Percentiles rank a stretch among this genome's conserved stretches.
Conservation (phyloP, 768 basidiomycete species). For the Lactarius evosmus region DNA sequence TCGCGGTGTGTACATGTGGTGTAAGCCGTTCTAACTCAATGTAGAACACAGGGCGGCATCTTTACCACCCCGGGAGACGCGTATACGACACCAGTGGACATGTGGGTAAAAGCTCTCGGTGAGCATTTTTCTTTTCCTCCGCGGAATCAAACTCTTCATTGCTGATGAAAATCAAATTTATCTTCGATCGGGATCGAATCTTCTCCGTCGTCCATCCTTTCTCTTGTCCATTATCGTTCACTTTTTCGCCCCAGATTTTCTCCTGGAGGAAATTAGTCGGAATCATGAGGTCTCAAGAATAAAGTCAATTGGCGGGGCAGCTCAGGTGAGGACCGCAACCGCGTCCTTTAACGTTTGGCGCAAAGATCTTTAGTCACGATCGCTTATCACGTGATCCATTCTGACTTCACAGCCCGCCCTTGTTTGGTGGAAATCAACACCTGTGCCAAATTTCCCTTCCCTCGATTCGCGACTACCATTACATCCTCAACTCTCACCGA, state of each 20-base stretch:
- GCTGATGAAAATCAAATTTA: constrained; percentile 61
- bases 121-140: constrained; percentile 37
- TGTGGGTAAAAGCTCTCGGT: constrained; percentile 90
- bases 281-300: constrained; percentile 69
- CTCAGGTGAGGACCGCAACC: constrained; percentile 47
- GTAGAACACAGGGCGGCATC: constrained; percentile 80
- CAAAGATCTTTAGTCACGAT: constrained; percentile 13
- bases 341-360: neutral
- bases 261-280: constrained; percentile 70
- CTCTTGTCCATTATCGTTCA: neutral
- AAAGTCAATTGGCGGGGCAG: constrained; percentile 72
- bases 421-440: constrained; percentile 85
- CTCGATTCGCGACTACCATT: constrained; percentile 70
- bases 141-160: constrained; percentile 23
- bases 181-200: constrained; percentile 27
- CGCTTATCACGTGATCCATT: constrained; percentile 13
- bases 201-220: neutral
- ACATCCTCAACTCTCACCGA: constrained; percentile 63
- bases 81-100: constrained; percentile 83
- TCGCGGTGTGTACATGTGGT: neutral
- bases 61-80: constrained; percentile 85
- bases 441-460: constrained; percentile 67
- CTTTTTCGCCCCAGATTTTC: constrained; percentile 48
- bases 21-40: constrained; percentile 18
- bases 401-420: constrained; percentile 64